A percentile compares a stretch with the other conserved stretches of the same genome.
Conservation (phyloP, 345 rosid genomes). For the Bruguiera sexangula region DNA sequence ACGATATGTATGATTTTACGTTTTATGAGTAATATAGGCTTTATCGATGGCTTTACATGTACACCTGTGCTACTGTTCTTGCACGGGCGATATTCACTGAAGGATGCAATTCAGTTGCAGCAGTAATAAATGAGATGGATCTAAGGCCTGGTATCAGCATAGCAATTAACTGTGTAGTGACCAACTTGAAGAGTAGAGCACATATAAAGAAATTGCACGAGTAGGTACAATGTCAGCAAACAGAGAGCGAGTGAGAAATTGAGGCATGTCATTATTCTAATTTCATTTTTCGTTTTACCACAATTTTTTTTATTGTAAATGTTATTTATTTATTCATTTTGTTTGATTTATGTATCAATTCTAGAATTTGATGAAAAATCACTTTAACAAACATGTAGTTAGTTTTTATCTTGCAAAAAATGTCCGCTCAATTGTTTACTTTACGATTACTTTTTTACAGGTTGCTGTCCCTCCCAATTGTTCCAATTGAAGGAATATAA, state of each 20-base stretch:
- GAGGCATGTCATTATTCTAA: constrained; percentile 8
- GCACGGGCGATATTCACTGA: constrained; percentile 77
- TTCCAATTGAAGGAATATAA: too few relatives aligned
- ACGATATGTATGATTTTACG: too few relatives aligned
- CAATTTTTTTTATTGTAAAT: too few relatives aligned
- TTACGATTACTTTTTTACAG: too few relatives aligned
- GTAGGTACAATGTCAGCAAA: constrained; percentile 97
- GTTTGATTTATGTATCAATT: too few relatives aligned
- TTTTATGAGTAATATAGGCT: not conserved
- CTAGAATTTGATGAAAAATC: too few relatives aligned
- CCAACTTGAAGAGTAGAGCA: constrained; percentile 69
- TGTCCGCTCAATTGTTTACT: too few relatives aligned
- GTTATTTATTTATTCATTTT: too few relatives aligned
- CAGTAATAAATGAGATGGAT: constrained; percentile 94
- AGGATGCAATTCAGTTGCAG: constrained; percentile 99
- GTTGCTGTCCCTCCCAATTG: too few relatives aligned
- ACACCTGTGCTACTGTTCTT: constrained; percentile 97
- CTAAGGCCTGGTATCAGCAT: constrained; percentile 80
- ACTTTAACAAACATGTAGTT: too few relatives aligned
- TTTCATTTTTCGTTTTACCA: too few relatives aligned
- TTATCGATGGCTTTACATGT: constrained; percentile 37
- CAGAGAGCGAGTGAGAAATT: constrained; percentile 79
- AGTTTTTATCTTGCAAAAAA: too few relatives aligned
- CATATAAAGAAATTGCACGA: constrained; percentile 75
- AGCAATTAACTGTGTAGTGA: constrained; percentile 85